Evolutionary conservation across 352 stramenopile genomes (phyloP), one percentile per base, ranked within the genome.

Genomic region (Lagenidium sp.): DNA sequence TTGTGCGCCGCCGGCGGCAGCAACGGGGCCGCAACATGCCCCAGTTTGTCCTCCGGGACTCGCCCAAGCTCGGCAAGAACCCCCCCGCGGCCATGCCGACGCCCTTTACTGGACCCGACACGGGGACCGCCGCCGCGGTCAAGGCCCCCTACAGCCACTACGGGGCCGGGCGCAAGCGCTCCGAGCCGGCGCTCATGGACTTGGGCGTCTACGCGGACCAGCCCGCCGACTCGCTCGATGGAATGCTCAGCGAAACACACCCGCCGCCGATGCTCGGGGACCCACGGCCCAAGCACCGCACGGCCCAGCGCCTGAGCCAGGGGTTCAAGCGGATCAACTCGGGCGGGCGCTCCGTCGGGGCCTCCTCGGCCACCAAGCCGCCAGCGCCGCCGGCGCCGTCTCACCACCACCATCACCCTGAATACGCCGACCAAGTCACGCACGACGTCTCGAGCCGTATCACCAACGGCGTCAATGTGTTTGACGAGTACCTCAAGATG

Each of bases 401-500:
- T 18, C n/a, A 7, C 6, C 34, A 39, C 34, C 34, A 15, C 18
- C 34, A 39, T 16, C 15, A 15, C 11, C 7, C 34, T 18, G 15
- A 8, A n/a, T 18, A 39, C 34, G n/a, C 11, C 34, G 20, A 22
- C 20, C 4, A 42, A n/a, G 28, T 42, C 15, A 13, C 70, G 34
- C 63, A 79, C 45, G 69, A 83, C 55, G 46, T 80, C 4, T 56
- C 58, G 18, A 62, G 57, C 4, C 73, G 67, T 4, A 70, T 54
- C 29, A 77, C 68, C 15, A 63, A 68, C 47, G 77, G 57, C 24
- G 59, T 64, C 19, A 82, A 86, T 50, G 67, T 86, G 39, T 81
- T 82, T 31, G 66, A 63, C 23, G 74, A 86, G 61, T 86, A 86
- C 41, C 42, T 86, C 41, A 73, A 73, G 31, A 84, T 82, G 70